Evolutionary conservation across 2,329 filamentous ascomycete genomes (phyloP), one percentile per base, ranked within the genome.

Genomic region (Aspergillus fijiensis): DNA sequence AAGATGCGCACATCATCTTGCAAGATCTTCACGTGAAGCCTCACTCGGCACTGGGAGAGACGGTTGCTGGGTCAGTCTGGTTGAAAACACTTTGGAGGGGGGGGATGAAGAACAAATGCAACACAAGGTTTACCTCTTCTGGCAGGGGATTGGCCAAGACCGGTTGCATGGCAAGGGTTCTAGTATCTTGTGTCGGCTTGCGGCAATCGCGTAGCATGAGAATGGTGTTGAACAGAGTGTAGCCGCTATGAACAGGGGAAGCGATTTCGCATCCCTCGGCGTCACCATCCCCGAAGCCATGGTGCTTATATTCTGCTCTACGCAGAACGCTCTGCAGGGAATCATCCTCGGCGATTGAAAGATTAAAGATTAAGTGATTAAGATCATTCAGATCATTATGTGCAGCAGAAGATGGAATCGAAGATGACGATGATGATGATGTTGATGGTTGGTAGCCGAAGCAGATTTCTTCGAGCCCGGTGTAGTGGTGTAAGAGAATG

Each of bases 391-490:
- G 39, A 19, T 63, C 23, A 47, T 55, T 49, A 49, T 55, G 56
- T 45, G 39, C 39, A 49, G 35, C 29, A 19, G 54, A 60, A 19
- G 54, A 61, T 42, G 63, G 62, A 64, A 12, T 16, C 12, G 58
- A 60, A 31, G 60, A 25, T 51, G 11, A 23, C n/a, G 31, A 57
- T 59, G 29, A 60, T 59, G 59, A 51, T 67, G 66, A 53, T 60
- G 65, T 27, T 68, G 69, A 51, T 57, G 74, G 67, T 60, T 76
- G 70, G 56, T 75, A 77, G 25, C 79, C 81, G 68, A 82, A 84
- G 25, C 78, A 72, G 7, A 82, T 77, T 63, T 82, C 78, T 52
- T 81, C 74, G 16, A 76, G 76, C 2, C 74, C 76, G n/a, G 79
- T 78, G 62, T 81, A 82, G 50, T 74, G 76, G 45, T 77, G 72